Evolutionary conservation across 768 basidiomycete genomes (phyloP).

Genomic region (Pulveroboletus frians): DNA sequence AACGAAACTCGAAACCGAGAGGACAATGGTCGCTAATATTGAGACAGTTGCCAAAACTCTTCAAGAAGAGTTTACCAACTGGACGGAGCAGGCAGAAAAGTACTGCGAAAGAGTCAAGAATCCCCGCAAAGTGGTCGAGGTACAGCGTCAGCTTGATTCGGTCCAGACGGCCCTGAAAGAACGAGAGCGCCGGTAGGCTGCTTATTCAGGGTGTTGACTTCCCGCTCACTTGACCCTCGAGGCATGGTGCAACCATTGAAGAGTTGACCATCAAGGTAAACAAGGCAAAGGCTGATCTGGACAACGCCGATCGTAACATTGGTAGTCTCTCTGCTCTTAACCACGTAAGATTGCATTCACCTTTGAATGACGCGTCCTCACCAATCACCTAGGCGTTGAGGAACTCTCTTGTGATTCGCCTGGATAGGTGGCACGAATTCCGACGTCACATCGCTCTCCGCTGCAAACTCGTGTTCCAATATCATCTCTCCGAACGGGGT

Average conservation of each 20-base stretch:
- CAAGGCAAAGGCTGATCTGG: constrained; percentile 52
- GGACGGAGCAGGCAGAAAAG: constrained; percentile 58
- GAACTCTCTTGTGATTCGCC: constrained; percentile 58
- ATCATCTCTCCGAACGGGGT: constrained; percentile 78
- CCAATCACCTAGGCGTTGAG: constrained; percentile 51
- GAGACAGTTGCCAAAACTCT: constrained; percentile 46
- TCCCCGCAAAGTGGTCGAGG: constrained; percentile 49
- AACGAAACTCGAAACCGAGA: constrained; percentile 49
- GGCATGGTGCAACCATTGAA: constrained; percentile 73
- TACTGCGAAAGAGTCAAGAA: constrained; percentile 56
- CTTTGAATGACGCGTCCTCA: constrained; percentile 4
- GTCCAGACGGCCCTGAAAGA: constrained; percentile 61
- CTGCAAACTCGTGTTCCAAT: constrained; percentile 77
- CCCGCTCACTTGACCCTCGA: constrained; percentile 24
- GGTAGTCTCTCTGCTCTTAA: constrained; percentile 60
- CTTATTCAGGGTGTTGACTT: neutral
- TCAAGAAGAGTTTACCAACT: constrained; percentile 60
- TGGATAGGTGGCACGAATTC: constrained; percentile 81
- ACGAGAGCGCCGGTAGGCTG: constrained; percentile 54
- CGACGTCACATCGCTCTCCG: constrained; percentile 84
- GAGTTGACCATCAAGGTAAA: constrained; percentile 71
- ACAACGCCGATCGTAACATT: constrained; percentile 58
- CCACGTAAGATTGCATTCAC: constrained; percentile 41
- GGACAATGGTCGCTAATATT: constrained; percentile 38
- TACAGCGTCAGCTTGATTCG: constrained; percentile 59